Evolutionary conservation across 1,284 basidiomycete genomes (phyloP).

Genomic region (Fomitopsis palustris): DNA sequence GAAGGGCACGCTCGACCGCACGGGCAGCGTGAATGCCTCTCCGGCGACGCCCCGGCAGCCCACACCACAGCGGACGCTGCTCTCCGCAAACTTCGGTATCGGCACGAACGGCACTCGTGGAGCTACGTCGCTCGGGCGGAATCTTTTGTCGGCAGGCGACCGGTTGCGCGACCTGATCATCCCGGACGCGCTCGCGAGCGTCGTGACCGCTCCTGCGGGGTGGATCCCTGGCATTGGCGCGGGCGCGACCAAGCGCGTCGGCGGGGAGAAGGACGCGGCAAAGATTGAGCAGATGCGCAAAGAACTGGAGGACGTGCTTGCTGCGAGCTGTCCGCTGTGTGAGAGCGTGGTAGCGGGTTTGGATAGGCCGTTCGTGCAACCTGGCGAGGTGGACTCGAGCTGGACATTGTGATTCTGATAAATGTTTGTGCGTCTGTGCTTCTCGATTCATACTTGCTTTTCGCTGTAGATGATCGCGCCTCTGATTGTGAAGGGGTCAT

Average conservation of each 20-base stretch:
- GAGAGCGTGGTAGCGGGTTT: slow-evolving; percentile 83
- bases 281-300: slow-evolving; percentile 67
- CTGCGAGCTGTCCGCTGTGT: slow-evolving; percentile 87
- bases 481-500: not conserved
- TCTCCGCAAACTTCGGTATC: slow-evolving; percentile 68
- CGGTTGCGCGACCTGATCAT: slow-evolving; percentile 86
- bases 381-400: slow-evolving; percentile 77
- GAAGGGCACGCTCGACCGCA: slow-evolving; percentile 30
- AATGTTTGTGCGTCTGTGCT: not conserved
- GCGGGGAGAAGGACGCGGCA: slow-evolving; percentile 49
- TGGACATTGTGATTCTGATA: slow-evolving; percentile 65
- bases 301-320: slow-evolving; percentile 86
- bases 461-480: not conserved
- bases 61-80: slow-evolving; percentile 56
- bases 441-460: not conserved
- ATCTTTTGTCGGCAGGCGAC: slow-evolving; percentile 86
- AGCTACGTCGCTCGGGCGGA: slow-evolving; percentile 69
- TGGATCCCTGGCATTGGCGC: slow-evolving; percentile 65
- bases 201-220: slow-evolving; percentile 59
- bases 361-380: slow-evolving; percentile 82
- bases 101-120: slow-evolving; percentile 58
- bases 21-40: slow-evolving; percentile 31
- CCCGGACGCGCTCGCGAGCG: slow-evolving; percentile 82
- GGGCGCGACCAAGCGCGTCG: slow-evolving; percentile 37
- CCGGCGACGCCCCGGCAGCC: slow-evolving; percentile 38